These are phyloP conservation scores for Xanthoparmelia taractica DNA, from an alignment of 495 filamentous ascomycete species.

Conservation along the genomic window DNA sequence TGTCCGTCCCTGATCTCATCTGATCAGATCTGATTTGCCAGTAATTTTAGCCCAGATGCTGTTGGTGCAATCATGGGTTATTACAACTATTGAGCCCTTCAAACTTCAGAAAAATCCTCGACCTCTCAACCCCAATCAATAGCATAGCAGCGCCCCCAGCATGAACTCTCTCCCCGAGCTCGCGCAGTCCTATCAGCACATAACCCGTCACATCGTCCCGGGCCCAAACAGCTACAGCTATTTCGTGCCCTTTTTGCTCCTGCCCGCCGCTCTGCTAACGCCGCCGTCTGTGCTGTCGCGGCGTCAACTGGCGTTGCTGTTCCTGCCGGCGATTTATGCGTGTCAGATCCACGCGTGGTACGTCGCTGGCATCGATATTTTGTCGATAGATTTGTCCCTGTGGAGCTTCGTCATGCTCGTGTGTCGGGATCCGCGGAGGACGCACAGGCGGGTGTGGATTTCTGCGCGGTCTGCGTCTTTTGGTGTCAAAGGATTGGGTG, in stretches of 20 bases:
- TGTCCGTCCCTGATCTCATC: too few relatives aligned
- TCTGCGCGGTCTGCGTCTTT: not conserved
- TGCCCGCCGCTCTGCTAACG: constrained; percentile 20
- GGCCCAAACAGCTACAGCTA: constrained; percentile 21
- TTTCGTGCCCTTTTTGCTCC: constrained; percentile 20
- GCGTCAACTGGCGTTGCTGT: constrained; percentile 5
- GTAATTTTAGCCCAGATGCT: too few relatives aligned
- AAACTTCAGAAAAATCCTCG: too few relatives aligned
- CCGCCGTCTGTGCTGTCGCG: constrained; percentile 18
- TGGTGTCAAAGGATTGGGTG: not conserved
- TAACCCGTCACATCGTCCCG: constrained; percentile 20
- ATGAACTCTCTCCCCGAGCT: not conserved
- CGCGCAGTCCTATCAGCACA: constrained; percentile 14
- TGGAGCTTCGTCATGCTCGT: constrained; percentile 21
- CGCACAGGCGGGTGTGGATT: constrained; percentile 6
- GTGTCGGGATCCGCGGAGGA: constrained; percentile 15
- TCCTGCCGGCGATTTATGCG: constrained; percentile 24
- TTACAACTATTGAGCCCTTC: too few relatives aligned
- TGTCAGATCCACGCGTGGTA: constrained; percentile 13
- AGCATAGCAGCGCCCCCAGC: not conserved
- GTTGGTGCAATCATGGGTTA: too few relatives aligned
- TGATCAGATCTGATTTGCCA: too few relatives aligned
- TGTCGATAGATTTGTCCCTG: constrained; percentile 18
- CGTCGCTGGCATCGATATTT: constrained; percentile 21
- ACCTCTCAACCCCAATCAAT: not conserved